Percentiles rank a stretch among this genome's conserved stretches.
These are phyloP conservation scores for Beta macrorhiza DNA, from an alignment of 179 eudicot species.

Conservation along the genomic window DNA sequence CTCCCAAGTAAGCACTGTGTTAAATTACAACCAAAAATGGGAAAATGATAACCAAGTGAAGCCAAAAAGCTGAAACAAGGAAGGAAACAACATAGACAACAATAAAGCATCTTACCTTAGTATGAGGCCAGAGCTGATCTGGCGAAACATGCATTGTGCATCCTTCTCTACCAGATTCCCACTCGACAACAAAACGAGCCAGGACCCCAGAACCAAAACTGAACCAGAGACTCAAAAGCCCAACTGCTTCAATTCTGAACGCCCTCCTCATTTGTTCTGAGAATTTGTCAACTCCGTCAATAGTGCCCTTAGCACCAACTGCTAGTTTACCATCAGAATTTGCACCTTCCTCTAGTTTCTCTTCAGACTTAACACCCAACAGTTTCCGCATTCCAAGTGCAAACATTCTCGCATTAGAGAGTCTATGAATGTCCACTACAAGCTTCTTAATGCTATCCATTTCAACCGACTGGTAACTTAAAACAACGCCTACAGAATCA, in stretches of 20 bases:
- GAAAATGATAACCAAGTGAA: neutral
- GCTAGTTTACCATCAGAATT: constrained; percentile 49
- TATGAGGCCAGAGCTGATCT: constrained; percentile 98
- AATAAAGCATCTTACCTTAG: constrained; percentile 63
- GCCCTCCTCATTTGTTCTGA: constrained; percentile 92
- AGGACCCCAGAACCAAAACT: constrained; percentile 87
- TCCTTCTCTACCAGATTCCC: constrained; percentile 95
- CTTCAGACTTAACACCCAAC: constrained; percentile 69
- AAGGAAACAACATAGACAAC: constrained; percentile 2
- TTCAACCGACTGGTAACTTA: constrained; percentile 86
- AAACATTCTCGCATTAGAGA: constrained; percentile 86
- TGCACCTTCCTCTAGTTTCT: constrained; percentile 57
- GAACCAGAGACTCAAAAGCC: constrained; percentile 94
- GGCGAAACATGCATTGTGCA: constrained; percentile 99
- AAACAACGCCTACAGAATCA: constrained; percentile 85
- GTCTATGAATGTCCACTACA: constrained; percentile 87
- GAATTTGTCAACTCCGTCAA: constrained; percentile 59
- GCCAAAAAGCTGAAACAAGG: neutral
- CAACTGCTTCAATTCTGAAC: constrained; percentile 93
- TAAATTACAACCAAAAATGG: neutral
- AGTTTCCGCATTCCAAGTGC: constrained; percentile 92
- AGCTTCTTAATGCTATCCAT: constrained; percentile 83
- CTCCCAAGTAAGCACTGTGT: neutral
- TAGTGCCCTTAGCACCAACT: constrained; percentile 42
- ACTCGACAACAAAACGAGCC: constrained; percentile 96